A percentile compares a stretch with the other conserved stretches of the same genome.
These are phyloP conservation scores for Rosa hybrid DNA, from an alignment of 331 rosid genomes.

Conservation along the genomic window DNA sequence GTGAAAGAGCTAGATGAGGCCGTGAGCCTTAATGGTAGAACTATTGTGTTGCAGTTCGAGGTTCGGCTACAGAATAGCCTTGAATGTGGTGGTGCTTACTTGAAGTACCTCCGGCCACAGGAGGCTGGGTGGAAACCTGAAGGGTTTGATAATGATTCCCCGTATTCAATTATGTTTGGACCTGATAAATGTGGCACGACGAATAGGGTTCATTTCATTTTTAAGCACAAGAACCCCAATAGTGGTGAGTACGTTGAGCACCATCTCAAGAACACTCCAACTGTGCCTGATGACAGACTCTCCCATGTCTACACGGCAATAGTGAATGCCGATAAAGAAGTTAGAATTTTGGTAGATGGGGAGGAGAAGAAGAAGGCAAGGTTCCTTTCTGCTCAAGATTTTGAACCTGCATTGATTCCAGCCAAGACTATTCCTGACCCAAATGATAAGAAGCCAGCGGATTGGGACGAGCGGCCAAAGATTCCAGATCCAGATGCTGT, in stretches of 20 bases:
- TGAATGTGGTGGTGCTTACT: constrained; percentile 97
- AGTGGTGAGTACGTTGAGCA: constrained; percentile 84
- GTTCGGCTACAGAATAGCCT: constrained; percentile 89
- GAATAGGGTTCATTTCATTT: constrained; percentile 90
- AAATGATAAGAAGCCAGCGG: constrained; percentile 85
- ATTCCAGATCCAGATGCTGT: constrained; percentile 86
- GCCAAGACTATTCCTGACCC: constrained; percentile 81
- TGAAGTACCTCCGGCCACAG: constrained; percentile 89
- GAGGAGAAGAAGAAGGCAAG: constrained; percentile 80
- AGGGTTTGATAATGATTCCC: constrained; percentile 73
- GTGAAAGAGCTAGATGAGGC: constrained; percentile 65
- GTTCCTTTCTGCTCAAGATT: constrained; percentile 73
- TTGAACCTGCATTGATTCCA: constrained; percentile 89
- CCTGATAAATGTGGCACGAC: constrained; percentile 96
- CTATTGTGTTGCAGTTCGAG: constrained; percentile 88
- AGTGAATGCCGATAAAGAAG: constrained; percentile 56
- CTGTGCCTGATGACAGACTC: constrained; percentile 82
- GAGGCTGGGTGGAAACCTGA: constrained; percentile 81
- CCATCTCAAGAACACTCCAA: constrained; percentile 82
- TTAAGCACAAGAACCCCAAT: constrained; percentile 93
- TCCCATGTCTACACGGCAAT: constrained; percentile 89
- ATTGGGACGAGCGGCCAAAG: constrained; percentile 87
- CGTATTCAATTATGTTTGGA: constrained; percentile 91
- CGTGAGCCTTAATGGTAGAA: constrained; percentile 58
- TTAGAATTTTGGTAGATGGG: constrained; percentile 74